These are phyloP conservation scores for Penicillium italicum DNA, from an alignment of 2,329 filamentous ascomycete genomes.

Conservation along the genomic window DNA sequence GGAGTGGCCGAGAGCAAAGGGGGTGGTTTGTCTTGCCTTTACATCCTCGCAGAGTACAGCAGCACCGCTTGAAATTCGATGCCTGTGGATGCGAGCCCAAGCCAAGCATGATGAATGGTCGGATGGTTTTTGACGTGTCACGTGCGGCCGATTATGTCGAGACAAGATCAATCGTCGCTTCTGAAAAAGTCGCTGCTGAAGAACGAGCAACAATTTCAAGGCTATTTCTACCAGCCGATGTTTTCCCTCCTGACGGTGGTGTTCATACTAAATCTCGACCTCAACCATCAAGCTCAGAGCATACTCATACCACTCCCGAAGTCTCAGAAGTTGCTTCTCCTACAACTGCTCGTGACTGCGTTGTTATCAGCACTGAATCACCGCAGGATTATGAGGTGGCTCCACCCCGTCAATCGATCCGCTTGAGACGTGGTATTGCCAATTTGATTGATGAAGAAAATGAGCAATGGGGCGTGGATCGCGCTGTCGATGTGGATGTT, in stretches of 20 bases:
- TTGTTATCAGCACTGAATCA: neutral
- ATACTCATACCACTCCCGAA: neutral
- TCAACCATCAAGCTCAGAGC: neutral
- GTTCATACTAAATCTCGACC: constrained; percentile 5
- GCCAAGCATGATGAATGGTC: constrained; percentile 14
- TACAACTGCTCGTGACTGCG: neutral
- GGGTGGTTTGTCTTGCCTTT: constrained; percentile 49
- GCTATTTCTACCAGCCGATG: constrained; percentile 18
- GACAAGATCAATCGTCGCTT: constrained; percentile 26
- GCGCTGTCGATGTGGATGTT: constrained; percentile 10
- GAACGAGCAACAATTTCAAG: neutral
- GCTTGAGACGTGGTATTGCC: neutral
- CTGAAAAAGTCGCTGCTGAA: neutral
- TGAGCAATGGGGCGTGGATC: constrained; percentile 3
- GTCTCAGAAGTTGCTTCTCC: neutral
- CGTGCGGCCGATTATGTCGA: constrained; percentile 24
- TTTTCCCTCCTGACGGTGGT: constrained; percentile 28
- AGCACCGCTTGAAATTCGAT: constrained; percentile 32
- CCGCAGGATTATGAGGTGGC: neutral
- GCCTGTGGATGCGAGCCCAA: constrained; percentile 40
- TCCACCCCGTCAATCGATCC: neutral
- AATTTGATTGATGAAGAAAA: constrained; percentile 18
- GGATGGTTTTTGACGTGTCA: constrained; percentile 31
- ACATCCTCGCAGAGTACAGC: constrained; percentile 43
- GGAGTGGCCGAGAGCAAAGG: constrained; percentile 24